phyloP scores from a whole-genome alignment of 2,329 filamentous ascomycete genomes.

The Alternaria atra region DNA sequence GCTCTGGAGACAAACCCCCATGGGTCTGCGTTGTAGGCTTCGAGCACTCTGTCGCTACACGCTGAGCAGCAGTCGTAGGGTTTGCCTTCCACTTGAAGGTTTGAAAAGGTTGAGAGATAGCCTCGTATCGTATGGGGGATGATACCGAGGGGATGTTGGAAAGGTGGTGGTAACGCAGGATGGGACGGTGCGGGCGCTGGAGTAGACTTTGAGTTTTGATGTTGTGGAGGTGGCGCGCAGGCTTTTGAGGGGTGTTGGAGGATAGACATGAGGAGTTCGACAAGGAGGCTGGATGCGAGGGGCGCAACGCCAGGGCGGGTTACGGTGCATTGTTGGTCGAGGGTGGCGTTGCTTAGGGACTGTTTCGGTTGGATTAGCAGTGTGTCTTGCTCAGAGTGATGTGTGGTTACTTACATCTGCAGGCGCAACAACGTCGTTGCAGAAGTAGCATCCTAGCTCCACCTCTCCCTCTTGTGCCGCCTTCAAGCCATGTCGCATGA shows the following conservation, averaged over 20 bases:
- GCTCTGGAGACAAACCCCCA: slow-evolving; percentile 83
- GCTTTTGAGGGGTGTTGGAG: slow-evolving; percentile 71
- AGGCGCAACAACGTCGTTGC: slow-evolving; percentile 95
- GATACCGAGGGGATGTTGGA: slow-evolving; percentile 70
- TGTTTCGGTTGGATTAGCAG: slow-evolving; percentile 47
- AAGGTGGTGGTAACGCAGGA: slow-evolving; percentile 45
- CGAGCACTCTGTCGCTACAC: slow-evolving; percentile 75
- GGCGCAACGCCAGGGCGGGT: slow-evolving; percentile 91
- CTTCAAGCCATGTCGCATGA: slow-evolving; percentile 90
- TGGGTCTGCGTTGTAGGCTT: slow-evolving; percentile 71
- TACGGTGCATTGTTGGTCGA: slow-evolving; percentile 98
- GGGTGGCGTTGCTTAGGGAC: slow-evolving; percentile 92
- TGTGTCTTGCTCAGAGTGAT: background rate
- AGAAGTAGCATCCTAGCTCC: slow-evolving; percentile 94
- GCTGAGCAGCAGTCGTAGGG: slow-evolving; percentile 85
- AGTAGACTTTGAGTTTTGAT: slow-evolving; percentile 11
- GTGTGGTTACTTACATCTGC: slow-evolving; percentile 74
- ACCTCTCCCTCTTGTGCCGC: slow-evolving; percentile 59
- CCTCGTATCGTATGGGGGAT: slow-evolving; percentile 84
- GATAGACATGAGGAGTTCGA: slow-evolving; percentile 87
- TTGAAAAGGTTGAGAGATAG: slow-evolving; percentile 77
- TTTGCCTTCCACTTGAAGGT: slow-evolving; percentile 74
- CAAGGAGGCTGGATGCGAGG: slow-evolving; percentile 88
- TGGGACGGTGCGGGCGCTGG: slow-evolving; percentile 22
- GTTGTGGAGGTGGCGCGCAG: slow-evolving; percentile 29